Evolutionary conservation across 768 basidiomycete species (phyloP), one percentile per base, ranked within the genome.

Genomic region (Boletus sensibilis): DNA sequence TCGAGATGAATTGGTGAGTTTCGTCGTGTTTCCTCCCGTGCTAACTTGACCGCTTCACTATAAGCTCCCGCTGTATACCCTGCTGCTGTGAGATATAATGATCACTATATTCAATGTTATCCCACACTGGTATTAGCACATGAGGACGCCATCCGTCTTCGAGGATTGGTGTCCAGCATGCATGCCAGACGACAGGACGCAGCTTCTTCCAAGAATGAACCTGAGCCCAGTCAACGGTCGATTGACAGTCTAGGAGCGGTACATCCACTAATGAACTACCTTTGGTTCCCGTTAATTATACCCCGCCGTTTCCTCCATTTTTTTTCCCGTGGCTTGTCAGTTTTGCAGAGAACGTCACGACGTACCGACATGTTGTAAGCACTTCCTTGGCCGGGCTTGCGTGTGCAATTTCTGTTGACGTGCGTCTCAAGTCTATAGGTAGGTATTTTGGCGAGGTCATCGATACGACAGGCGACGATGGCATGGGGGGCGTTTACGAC

Each of bases 381-480:
- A 9, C 23, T 18, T 18, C 11, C 10, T 49, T 42, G 1, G 5
- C 6, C 13, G 0, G 9, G 11, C 9, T 21, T 35, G 33, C 13
- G 23, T 18, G 6, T 25, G 25, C 38, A 20, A 1, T 21, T 5
- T 4, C 3, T 29, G 16, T 44, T 58, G 34, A 54, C 23, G 3
- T 20, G 13, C 16, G 5, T 42, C 10, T 11, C 44, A 49, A 92
- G 88, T 76, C 79, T 2, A 86, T 93, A 55, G 92, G 92, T 64
- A 83, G 82, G 44, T 91, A 90, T 67, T 93, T 94, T 60, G 92
- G 88, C 1, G 92, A 93, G 70, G 58, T 63, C 0, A 81, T 91
- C 37, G 78, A 88, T 58, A 63, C 72, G 8, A 69, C 64, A 12
- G 77, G 87, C 59, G 61, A 74, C 10, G 75, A 74, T 8, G 55